Evolutionary conservation across 2,329 filamentous ascomycete genomes (phyloP).

Genomic region (Trichoderma atroviride): DNA sequence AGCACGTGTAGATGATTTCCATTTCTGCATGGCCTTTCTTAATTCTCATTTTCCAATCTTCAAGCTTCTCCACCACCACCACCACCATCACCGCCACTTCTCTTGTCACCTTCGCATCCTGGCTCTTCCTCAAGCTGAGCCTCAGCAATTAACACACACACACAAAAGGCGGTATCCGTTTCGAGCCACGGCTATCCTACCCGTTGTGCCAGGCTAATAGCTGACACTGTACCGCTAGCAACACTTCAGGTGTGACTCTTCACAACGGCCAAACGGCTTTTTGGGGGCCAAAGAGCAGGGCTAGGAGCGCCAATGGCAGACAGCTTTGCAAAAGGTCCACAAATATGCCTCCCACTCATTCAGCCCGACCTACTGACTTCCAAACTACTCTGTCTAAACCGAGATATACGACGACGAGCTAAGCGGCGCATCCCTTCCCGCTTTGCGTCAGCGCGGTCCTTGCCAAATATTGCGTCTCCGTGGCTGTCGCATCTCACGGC

Average conservation of each 20-base stretch:
- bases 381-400: background rate
- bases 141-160: background rate
- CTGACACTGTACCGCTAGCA: background rate
- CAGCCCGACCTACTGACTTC: background rate
- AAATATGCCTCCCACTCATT: background rate
- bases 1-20: background rate
- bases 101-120: background rate
- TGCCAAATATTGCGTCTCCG: background rate
- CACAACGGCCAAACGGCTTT: slow-evolving; percentile 2
- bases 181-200: background rate
- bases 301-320: slow-evolving; percentile 7
- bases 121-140: slow-evolving; percentile 9
- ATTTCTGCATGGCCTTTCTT: background rate
- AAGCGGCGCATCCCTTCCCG: background rate
- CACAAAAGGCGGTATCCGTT: background rate
- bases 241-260: slow-evolving; percentile 1
- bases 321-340: slow-evolving; percentile 19
- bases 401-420: slow-evolving; percentile 19
- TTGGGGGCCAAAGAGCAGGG: slow-evolving; percentile 9
- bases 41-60: background rate
- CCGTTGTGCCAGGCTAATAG: background rate
- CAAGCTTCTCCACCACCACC: background rate
- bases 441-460: slow-evolving; percentile 1
- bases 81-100: background rate
- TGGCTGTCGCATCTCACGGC: background rate